Percentiles rank a stretch among this genome's conserved stretches.
These are phyloP conservation scores for Hanseniaspora guilliermondii DNA, from an alignment of 805 yeast species.

Conservation along the genomic window DNA sequence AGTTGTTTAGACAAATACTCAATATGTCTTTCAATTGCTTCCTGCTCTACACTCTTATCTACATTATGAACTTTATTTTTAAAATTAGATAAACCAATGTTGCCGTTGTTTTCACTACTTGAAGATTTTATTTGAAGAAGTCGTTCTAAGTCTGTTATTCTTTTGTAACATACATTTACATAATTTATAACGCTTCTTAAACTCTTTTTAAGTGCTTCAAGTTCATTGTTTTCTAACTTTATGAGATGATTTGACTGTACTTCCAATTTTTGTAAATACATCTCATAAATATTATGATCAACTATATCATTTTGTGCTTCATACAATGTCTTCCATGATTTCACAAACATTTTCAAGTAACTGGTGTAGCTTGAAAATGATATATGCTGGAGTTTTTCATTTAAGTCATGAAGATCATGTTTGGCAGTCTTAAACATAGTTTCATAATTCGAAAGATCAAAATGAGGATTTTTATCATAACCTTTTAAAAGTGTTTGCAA, in stretches of 20 bases:
- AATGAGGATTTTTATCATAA: neutral
- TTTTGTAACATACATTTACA: neutral
- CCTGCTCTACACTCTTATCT: conserved; percentile 21
- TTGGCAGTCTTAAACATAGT: neutral
- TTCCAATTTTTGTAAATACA: conserved; percentile 9
- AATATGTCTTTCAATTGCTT: conserved; percentile 24
- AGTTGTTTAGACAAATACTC: conserved; percentile 23
- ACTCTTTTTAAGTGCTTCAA: neutral
- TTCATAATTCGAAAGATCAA: neutral
- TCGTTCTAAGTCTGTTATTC: neutral
- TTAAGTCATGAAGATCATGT: neutral
- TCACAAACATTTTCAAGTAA: neutral
- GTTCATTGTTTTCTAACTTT: neutral
- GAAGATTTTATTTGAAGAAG: neutral
- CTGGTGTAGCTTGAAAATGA: neutral
- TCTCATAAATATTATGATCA: neutral
- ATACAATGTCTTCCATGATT: neutral
- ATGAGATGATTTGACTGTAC: neutral
- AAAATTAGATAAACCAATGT: conserved; percentile 2
- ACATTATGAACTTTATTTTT: conserved; percentile 17
- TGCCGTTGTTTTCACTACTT: neutral
- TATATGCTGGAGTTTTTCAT: neutral
- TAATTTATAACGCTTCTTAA: neutral
- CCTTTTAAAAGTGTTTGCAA: neutral
- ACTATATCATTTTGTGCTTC: neutral